Base-by-base conservation (phyloP, 2,329 filamentous ascomycete species). In the Pseudogymnoascus sp. region DNA sequence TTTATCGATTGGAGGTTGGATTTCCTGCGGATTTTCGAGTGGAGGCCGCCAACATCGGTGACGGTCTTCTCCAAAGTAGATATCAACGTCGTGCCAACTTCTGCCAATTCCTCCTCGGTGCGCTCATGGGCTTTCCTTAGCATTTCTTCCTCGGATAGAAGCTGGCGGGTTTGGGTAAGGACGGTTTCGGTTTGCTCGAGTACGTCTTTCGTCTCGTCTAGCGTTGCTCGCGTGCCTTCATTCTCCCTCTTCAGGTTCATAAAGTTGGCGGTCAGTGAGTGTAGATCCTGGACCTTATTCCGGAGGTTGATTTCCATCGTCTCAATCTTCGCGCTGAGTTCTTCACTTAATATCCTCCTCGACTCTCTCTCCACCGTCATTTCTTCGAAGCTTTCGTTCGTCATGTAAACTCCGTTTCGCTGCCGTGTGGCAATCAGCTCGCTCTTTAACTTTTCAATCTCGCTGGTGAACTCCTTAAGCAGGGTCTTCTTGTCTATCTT, bases 391-490 rank as follows among this genome's bases (percentile, higher is more conserved):
- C 84, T 84, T 64, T 96, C 92, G 63, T 91, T 89, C 0, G 93
- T 89, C 35, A 99, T 81, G 73, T 97, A 97, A 1, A 99, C 93
- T 62, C 94, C 94, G 72, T 97, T 97, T 38, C 94, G 87, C 73
- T 96, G 91, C 23, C 94, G 82, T 5, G 94, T 96, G 2, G 92
- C 89, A 67, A 97, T 95, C 12, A 99, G 80, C 73, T 99, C 94
- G 68, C 89, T 90, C 79, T 96, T 97, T 37, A 99, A 80, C 73
- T 91, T 94, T 74, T 99, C 92, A 61, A 99, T 97, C 73, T 99
- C 94, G 23, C 82, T 79, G 0, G 93, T 94, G 67, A 96, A 96
- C 67, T 99, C 94, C 65, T 84, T 88, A 10, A 99, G 81, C 11
- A 99, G 76, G 2, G 91, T 96, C 77, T 94, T 96, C 76, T 97